Conservation (phyloP, 129 eudicot genomes). For the Oenanthe sinensis region DNA sequence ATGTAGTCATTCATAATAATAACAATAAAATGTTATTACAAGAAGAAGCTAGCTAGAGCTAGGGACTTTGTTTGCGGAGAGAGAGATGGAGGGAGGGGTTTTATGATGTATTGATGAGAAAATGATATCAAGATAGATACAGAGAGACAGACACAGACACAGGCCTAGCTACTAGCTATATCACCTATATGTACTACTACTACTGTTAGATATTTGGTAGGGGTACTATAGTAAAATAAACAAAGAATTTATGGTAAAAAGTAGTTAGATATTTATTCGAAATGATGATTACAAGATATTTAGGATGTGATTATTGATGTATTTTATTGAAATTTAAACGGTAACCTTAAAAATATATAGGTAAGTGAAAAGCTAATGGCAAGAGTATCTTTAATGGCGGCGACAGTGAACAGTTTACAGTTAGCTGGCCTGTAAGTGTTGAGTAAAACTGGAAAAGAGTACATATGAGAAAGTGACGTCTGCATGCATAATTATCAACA, state of each 20-base stretch:
- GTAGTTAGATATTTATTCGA: too few species aligned
- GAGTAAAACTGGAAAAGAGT: background rate
- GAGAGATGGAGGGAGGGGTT: background rate
- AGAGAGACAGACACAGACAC: background rate
- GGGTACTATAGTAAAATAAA: background rate
- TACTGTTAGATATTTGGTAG: background rate
- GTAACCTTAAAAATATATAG: too few species aligned
- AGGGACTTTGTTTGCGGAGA: background rate
- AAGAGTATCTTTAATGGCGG: background rate
- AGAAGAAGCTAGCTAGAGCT: background rate
- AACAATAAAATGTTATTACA: background rate
- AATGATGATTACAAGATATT: background rate
- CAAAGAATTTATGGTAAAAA: too few species aligned
- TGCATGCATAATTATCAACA: background rate
- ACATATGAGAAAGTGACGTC: background rate
- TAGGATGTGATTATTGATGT: background rate
- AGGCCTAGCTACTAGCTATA: background rate
- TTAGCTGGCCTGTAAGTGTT: background rate
- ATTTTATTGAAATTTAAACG: too few species aligned
- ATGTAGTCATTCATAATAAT: background rate
- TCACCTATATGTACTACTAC: background rate
- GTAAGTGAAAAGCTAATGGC: too few species aligned
- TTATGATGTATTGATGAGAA: conserved; percentile 4
- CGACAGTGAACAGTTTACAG: background rate
- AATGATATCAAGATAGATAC: background rate